Percentiles rank a stretch among this genome's conserved stretches.
phyloP scores from a whole-genome alignment of 257 asterid species.

The Primulina tabacum region DNA sequence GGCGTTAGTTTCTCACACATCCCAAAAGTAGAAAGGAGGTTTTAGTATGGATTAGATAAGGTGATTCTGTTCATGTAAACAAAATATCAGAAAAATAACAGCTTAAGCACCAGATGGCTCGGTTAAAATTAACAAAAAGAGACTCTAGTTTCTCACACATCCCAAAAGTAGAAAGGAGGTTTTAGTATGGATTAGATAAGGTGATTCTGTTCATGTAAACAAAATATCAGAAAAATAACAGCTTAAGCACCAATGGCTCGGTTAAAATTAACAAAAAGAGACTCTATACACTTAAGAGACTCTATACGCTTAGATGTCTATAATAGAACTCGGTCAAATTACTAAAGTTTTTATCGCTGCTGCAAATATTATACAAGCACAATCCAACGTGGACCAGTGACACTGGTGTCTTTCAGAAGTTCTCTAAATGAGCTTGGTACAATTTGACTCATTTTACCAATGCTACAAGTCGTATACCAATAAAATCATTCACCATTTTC shows the following conservation, averaged over 20 bases:
- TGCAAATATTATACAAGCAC: too few relatives aligned
- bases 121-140: too few relatives aligned
- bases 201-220: not conserved
- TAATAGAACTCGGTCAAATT: not conserved
- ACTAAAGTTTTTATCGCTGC: not conserved
- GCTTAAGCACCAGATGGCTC: not conserved
- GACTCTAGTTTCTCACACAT: not conserved
- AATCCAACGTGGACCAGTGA: not conserved
- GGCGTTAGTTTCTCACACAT: not conserved
- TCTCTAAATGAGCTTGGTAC: not conserved
- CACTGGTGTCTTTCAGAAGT: not conserved
- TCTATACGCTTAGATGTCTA: not conserved
- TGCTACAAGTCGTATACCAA: not conserved
- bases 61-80: not conserved
- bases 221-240: not conserved
- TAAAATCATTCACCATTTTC: not conserved
- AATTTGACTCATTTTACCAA: not conserved
- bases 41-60: not conserved
- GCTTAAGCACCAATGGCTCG: not conserved
- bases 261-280: too few relatives aligned
- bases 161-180: constrained; percentile 4
- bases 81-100: not conserved
- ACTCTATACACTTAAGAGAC: not conserved
- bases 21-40: constrained; percentile 4
- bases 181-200: not conserved